Evolutionary conservation across 768 basidiomycete genomes (phyloP), one percentile per base, ranked within the genome.

Genomic region (Lactarius hengduanensis): DNA sequence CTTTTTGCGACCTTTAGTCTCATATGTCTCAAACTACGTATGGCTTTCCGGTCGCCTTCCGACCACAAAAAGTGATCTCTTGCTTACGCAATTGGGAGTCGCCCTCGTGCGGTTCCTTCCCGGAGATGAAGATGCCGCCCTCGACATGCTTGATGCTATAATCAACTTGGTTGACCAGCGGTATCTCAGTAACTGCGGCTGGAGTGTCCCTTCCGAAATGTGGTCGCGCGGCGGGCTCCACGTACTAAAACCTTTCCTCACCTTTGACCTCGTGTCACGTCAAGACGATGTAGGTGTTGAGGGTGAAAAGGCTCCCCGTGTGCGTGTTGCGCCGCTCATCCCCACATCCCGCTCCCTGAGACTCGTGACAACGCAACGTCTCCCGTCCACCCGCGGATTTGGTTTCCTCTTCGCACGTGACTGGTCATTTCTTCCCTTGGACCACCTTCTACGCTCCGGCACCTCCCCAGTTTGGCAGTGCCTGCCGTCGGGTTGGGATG

Each of bases 401-500:
- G 82, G 80, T 0, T 80, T 86, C 58, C 86, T 84, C 32, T 77
- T 84, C 22, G 62, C 77, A 2, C 76, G 76, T 9, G 89, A 92
- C 73, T 96, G 94, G 91, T 74, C 83, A 6, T 79, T 90, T 53
- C 75, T 80, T 0, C 86, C 94, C 0, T 74, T 97, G 5, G 84
- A 92, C 70, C 88, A 94, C 70, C 83, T 98, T 9, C 79, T 98
- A 10, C 86, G 87, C 11, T 96, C 94, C 0, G 88, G 86, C 0
- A 85, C 88, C 0, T 84, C 89, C 0, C 77, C 82, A 0, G 89
- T 92, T 0, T 90, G 96, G 77, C 81, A 83, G 47, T 74, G 80
- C 26, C 81, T 91, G 1, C 91, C 94, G 0, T 67, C 77, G 0
- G 79, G 81, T 3, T 96, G 94, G 94, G 82, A 89, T 72, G 86